These are phyloP conservation scores for Andalucia godoyi DNA, from an alignment of 78 protist genomes.

Conservation along the genomic window DNA sequence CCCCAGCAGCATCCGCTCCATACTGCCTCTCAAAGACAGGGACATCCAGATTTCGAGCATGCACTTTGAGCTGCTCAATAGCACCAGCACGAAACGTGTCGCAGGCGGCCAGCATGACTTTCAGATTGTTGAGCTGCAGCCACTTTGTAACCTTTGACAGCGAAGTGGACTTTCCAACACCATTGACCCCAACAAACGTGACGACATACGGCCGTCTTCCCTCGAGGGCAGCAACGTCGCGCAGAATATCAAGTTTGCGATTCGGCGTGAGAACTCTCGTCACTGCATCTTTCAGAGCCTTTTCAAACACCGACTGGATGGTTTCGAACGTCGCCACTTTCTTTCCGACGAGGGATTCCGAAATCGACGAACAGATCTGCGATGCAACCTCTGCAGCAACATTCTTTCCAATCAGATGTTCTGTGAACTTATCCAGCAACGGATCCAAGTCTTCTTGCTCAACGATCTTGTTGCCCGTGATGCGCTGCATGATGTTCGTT, in stretches of 20 bases:
- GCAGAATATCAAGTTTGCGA: constrained; percentile 53
- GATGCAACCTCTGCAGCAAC: constrained; percentile 87
- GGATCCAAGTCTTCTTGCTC: constrained; percentile 38
- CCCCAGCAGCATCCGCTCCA: constrained; percentile 77
- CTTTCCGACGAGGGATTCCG: constrained; percentile 63
- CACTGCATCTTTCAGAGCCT: constrained; percentile 55
- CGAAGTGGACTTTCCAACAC: constrained; percentile 89
- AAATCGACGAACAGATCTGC: constrained; percentile 57
- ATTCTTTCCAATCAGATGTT: constrained; percentile 74
- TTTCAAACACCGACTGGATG: constrained; percentile 12
- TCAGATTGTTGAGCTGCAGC: constrained; percentile 50
- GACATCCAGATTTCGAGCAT: constrained; percentile 52
- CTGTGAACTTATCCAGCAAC: constrained; percentile 32
- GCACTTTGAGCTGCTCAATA: constrained; percentile 90
- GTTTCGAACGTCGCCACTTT: constrained; percentile 21
- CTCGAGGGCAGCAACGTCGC: constrained; percentile 28
- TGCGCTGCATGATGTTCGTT: background rate
- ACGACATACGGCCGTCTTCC: constrained; percentile 52
- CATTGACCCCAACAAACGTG: constrained; percentile 80
- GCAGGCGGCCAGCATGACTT: constrained; percentile 94
- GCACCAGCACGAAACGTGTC: constrained; percentile 99
- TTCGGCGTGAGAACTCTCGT: constrained; percentile 88
- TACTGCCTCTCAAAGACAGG: constrained; percentile 76
- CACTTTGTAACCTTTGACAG: constrained; percentile 79
- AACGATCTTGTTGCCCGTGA: background rate